A percentile compares a stretch with the other conserved stretches of the same genome.
These are phyloP conservation scores for Pulveroboletus sp. DNA, from an alignment of 1,284 basidiomycete genomes.

Conservation along the genomic window DNA sequence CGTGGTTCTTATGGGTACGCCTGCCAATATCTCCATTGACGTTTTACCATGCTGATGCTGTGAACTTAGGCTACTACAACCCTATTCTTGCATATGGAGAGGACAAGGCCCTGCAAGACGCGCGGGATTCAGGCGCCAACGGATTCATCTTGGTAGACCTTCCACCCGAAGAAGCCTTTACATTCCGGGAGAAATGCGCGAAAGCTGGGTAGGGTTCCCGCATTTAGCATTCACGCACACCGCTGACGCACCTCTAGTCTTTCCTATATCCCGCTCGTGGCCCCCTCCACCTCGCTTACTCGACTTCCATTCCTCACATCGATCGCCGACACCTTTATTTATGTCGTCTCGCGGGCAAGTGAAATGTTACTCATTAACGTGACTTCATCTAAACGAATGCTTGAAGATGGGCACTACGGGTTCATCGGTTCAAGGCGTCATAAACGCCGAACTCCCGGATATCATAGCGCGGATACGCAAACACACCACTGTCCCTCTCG, in stretches of 20 bases:
- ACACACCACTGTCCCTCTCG: neutral
- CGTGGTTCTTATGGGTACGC: neutral
- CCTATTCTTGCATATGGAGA: slow-evolving; percentile 1
- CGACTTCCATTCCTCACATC: slow-evolving; percentile 3
- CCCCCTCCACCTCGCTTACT: slow-evolving; percentile 1
- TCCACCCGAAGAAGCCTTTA: neutral
- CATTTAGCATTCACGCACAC: neutral
- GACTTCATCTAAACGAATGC: neutral
- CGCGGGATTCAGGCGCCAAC: slow-evolving; percentile 1
- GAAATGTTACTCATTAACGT: neutral
- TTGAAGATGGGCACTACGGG: neutral
- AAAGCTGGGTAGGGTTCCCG: neutral
- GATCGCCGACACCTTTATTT: slow-evolving; percentile 3
- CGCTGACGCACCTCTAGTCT: neutral
- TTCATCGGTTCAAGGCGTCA: neutral
- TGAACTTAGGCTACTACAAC: neutral
- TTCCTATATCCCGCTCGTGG: neutral
- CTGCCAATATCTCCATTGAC: neutral
- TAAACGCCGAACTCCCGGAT: neutral
- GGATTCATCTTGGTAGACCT: slow-evolving; percentile 1
- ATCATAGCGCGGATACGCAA: neutral
- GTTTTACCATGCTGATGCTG: neutral
- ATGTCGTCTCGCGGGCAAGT: neutral
- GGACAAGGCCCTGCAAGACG: neutral
- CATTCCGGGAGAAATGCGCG: slow-evolving; percentile 1